Conservation (phyloP, 2,329 filamentous ascomycete genomes). For the Aspergillus fumigatus region DNA sequence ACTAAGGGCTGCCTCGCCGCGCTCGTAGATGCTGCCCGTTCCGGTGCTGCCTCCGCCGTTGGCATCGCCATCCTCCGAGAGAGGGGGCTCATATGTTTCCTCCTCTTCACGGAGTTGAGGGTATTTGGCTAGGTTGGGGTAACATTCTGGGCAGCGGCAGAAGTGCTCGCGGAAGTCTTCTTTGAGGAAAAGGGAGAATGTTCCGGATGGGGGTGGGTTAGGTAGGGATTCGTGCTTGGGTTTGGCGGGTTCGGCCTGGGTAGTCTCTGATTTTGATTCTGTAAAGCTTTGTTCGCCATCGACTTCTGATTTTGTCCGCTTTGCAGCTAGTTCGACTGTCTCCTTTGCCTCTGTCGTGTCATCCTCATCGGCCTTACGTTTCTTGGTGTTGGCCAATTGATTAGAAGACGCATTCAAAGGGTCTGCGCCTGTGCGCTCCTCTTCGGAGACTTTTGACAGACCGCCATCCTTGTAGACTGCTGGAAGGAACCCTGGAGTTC, state of each 20-base stretch:
- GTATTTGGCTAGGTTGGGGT: constrained; percentile 64
- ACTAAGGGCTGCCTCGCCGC: constrained; percentile 85
- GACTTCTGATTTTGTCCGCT: constrained; percentile 47
- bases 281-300: constrained; percentile 10
- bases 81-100: constrained; percentile 85
- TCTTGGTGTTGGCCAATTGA: constrained; percentile 45
- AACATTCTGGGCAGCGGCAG: constrained; percentile 80
- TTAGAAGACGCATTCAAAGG: not conserved
- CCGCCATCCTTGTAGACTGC: constrained; percentile 56
- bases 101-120: constrained; percentile 89
- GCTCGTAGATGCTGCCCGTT: constrained; percentile 79
- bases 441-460: constrained; percentile 6
- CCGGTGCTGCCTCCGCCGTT: constrained; percentile 50
- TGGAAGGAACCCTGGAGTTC: constrained; percentile 70
- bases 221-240: constrained; percentile 61
- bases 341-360: constrained; percentile 24
- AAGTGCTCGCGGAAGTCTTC: constrained; percentile 74
- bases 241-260: constrained; percentile 7
- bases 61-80: constrained; percentile 63
- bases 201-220: constrained; percentile 46
- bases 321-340: constrained; percentile 18
- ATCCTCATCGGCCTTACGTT: constrained; percentile 61
- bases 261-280: constrained; percentile 7
- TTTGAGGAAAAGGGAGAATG: constrained; percentile 78
- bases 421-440: not conserved